These are phyloP conservation scores for Starmera stellimalicola DNA, from an alignment of 1,139 yeast genomes.

Conservation along the genomic window DNA sequence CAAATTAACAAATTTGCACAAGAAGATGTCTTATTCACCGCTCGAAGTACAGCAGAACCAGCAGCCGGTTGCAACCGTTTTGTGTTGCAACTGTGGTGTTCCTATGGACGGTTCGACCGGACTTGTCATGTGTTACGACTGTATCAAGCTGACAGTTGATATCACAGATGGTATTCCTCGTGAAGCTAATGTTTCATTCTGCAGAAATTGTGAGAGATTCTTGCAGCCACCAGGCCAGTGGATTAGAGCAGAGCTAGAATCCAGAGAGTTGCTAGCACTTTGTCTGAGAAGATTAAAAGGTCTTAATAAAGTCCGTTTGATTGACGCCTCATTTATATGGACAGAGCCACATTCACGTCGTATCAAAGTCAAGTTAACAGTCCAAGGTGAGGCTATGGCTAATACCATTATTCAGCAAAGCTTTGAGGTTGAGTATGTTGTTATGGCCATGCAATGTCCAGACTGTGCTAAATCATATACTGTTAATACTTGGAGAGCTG, in stretches of 20 bases:
- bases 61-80: constrained; percentile 65
- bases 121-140: constrained; percentile 93
- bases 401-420: constrained; percentile 91
- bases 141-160: constrained; percentile 89
- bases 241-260: constrained; percentile 85
- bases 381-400: constrained; percentile 93
- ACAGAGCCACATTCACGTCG: constrained; percentile 98
- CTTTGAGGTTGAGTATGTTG: constrained; percentile 91
- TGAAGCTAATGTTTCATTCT: constrained; percentile 85
- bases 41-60: constrained; percentile 20
- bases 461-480: constrained; percentile 98
- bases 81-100: constrained; percentile 97
- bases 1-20: not conserved
- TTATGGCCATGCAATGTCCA: constrained; percentile 94
- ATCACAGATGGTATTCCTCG: constrained; percentile 94
- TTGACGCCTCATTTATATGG: constrained; percentile 96
- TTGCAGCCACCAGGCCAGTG: constrained; percentile 93
- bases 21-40: constrained; percentile 17
- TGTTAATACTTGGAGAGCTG: constrained; percentile 95
- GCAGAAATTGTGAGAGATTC: constrained; percentile 95
- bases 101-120: constrained; percentile 97
- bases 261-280: constrained; percentile 83
- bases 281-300: constrained; percentile 87
- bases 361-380: constrained; percentile 80
- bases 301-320: constrained; percentile 73